Evolutionary conservation across 2,329 filamentous ascomycete species (phyloP), one percentile per base, ranked within the genome.

Genomic region (Phaeosphaeriaceae sp.): DNA sequence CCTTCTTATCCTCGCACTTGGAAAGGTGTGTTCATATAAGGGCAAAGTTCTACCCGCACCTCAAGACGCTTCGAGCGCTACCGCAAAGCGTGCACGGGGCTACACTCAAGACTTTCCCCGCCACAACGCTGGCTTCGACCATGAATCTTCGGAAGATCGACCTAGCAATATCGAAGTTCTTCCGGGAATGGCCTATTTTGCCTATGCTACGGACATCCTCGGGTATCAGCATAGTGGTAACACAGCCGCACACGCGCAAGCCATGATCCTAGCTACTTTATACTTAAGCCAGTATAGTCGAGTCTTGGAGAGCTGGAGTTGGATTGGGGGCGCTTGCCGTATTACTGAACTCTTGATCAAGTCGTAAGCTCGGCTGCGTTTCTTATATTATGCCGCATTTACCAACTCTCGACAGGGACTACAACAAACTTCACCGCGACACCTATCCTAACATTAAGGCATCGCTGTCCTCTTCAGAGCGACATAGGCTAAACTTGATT

Each of bases 271-370:
- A 38, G 91, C 91, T 13, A 91, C 90, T 2, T 76, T 99, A 5
- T 99, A 96, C 68, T 87, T 92, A 55, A 92, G 91, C 3, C 94
- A 97, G 70, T 77, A 97, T 20, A 92, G 87, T 0, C 84, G 93
- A 40, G 89, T 95, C 0, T 79, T 97, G 60, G 90, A 96, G 67
- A 97, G 93, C 66, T 92, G 85, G 77, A 83, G 79, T 49, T 88
- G 85, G 83, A 86, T 87, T 52, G 81, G 76, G 33, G 81, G 82
- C 61, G 85, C 84, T 5, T 83, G 83, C 38, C 76, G 83, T 46
- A 81, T 82, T 9, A 81, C 80, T 38, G 85, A 90, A 61, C 84
- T 91, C 13, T 85, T 96, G 23, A 83, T 96, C 56, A 84, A 90
- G 74, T 84, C 87, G 80, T 88, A 62, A 70, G 63, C 21, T 23